Evolutionary conservation across 805 yeast species (phyloP).

Genomic region (Starmerella sirachaensis): DNA sequence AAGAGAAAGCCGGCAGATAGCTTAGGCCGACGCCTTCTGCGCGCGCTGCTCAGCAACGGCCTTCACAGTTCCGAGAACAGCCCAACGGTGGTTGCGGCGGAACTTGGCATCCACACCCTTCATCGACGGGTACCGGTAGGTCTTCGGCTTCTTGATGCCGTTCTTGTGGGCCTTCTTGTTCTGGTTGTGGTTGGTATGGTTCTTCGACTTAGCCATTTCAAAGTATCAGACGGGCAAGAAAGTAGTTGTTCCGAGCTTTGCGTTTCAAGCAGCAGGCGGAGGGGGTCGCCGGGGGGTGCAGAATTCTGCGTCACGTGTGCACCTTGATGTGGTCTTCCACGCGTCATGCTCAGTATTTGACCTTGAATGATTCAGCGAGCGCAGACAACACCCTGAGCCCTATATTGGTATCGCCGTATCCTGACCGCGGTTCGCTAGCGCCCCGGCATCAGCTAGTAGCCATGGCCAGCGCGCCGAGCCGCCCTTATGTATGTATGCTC

Average conservation of each 20-base stretch:
- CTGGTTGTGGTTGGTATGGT: slow-evolving; percentile 99
- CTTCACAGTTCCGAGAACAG: slow-evolving; percentile 94
- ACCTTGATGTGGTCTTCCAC: too few species aligned
- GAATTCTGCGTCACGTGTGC: slow-evolving; percentile 1
- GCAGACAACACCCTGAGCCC: slow-evolving; percentile 1
- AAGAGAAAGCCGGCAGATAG: not conserved
- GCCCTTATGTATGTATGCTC: too few species aligned
- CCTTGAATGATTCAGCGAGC: not conserved
- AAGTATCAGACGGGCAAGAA: slow-evolving; percentile 1
- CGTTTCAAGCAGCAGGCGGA: too few species aligned
- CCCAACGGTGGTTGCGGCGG: slow-evolving; percentile 98
- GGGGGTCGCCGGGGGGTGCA: too few species aligned
- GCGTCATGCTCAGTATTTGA: not conserved
- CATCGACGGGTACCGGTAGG: slow-evolving; percentile 95
- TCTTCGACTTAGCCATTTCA: slow-evolving; percentile 96
- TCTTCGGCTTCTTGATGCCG: slow-evolving; percentile 99
- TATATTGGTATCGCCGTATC: not conserved
- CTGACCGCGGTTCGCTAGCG: too few species aligned
- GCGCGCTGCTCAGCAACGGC: slow-evolving; percentile 69
- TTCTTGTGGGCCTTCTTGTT: slow-evolving; percentile 99
- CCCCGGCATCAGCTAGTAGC: too few species aligned
- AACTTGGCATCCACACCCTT: slow-evolving; percentile 99
- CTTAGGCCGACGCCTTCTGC: slow-evolving; percentile 35
- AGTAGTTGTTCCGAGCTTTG: not conserved
- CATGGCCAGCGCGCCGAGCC: too few species aligned